Conservation (phyloP, 2,329 filamentous ascomycete genomes). For the Colletotrichum tropicale region DNA sequence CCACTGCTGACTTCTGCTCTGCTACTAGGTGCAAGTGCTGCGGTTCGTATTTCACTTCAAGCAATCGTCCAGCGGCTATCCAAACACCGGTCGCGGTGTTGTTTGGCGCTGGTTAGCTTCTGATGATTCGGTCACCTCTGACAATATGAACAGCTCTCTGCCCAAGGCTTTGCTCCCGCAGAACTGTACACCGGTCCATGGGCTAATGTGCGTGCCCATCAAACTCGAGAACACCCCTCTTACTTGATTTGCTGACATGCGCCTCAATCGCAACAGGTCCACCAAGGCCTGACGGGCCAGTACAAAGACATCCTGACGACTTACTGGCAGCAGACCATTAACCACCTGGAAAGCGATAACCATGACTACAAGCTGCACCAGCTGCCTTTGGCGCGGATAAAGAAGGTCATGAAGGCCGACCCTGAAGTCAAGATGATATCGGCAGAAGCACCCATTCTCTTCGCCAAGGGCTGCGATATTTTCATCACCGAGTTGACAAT, state of each 20-base stretch:
- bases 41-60: constrained; percentile 54
- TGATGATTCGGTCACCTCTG: background rate
- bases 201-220: constrained; percentile 75
- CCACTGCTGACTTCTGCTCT: background rate
- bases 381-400: constrained; percentile 94
- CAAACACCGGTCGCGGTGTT: background rate
- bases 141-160: constrained; percentile 68
- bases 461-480: constrained; percentile 98
- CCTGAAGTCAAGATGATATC: constrained; percentile 99
- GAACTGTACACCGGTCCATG: constrained; percentile 94
- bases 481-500: constrained; percentile 99
- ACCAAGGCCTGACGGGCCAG: constrained; percentile 89
- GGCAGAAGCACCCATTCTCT: constrained; percentile 95
- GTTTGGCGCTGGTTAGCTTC: background rate
- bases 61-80: background rate
- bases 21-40: constrained; percentile 66
- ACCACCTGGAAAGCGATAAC: constrained; percentile 89
- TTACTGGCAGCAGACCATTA: constrained; percentile 99
- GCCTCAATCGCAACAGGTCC: constrained; percentile 68
- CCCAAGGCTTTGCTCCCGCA: constrained; percentile 86
- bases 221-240: background rate
- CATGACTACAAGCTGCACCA: constrained; percentile 99
- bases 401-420: constrained; percentile 99
- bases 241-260: background rate
- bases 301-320: constrained; percentile 98